phyloP scores from a whole-genome alignment of 192 early-diverging fungal species.

The Coemansia sp. region DNA sequence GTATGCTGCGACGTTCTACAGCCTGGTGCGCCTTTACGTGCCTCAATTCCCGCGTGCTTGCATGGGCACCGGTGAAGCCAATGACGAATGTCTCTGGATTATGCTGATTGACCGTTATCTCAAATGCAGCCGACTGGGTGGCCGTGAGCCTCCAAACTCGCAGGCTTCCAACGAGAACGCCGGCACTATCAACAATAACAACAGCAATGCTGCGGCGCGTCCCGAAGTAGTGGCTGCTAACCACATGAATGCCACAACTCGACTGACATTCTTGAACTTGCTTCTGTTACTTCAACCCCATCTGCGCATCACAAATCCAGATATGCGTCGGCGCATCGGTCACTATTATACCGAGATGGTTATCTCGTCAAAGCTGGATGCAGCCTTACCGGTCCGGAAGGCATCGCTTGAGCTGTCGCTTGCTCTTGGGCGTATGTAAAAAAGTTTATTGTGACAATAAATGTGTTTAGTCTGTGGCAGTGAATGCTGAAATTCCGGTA shows the following conservation, averaged over 20 bases:
- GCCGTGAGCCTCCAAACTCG: constrained; percentile 20
- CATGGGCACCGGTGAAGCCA: constrained; percentile 43
- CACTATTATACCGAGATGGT: constrained; percentile 49
- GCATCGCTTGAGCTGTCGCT: constrained; percentile 46
- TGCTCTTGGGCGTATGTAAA: constrained; percentile 38
- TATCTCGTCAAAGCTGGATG: constrained; percentile 40
- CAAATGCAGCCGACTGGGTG: constrained; percentile 41
- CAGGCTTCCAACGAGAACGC: constrained; percentile 2
- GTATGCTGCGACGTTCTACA: constrained; percentile 47
- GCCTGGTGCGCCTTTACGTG: constrained; percentile 38
- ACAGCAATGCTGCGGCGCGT: constrained; percentile 1
- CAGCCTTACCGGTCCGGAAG: constrained; percentile 49
- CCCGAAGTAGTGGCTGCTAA: constrained; percentile 50
- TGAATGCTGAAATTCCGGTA: constrained; percentile 83
- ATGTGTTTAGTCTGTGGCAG: constrained; percentile 26
- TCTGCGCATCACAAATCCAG: constrained; percentile 20
- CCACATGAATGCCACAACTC: constrained; percentile 49
- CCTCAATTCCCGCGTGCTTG: constrained; percentile 46
- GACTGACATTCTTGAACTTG: constrained; percentile 49
- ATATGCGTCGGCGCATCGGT: constrained; percentile 33
- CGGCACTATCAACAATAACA: neutral
- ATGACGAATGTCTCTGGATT: constrained; percentile 37
- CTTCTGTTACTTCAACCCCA: constrained; percentile 40
- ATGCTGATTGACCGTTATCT: constrained; percentile 53
- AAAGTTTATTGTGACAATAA: neutral